phyloP scores from a whole-genome alignment of 768 basidiomycete genomes.

The Inosperma sp. region DNA sequence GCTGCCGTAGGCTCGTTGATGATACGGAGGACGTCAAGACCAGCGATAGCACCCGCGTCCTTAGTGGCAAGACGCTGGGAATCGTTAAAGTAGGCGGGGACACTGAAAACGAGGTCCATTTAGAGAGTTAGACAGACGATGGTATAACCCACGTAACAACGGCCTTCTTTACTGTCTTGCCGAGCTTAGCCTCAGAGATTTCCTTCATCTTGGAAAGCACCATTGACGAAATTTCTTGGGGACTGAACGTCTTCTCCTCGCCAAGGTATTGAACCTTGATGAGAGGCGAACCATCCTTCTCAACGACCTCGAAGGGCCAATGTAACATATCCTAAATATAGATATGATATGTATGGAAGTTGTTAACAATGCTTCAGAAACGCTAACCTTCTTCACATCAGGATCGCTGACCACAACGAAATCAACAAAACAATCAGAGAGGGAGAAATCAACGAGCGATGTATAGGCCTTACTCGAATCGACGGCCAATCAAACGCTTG shows the following conservation, averaged over 20 bases:
- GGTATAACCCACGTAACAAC: constrained; percentile 81
- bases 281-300: constrained; percentile 94
- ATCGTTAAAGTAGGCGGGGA: constrained; percentile 99
- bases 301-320: constrained; percentile 97
- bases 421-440: constrained; percentile 1
- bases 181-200: constrained; percentile 98
- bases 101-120: constrained; percentile 38
- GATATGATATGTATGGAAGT: constrained; percentile 8
- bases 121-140: background rate
- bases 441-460: constrained; percentile 1
- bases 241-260: constrained; percentile 95
- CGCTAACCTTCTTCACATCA: constrained; percentile 81
- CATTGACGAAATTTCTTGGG: constrained; percentile 99
- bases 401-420: constrained; percentile 56
- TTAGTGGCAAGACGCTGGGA: constrained; percentile 99
- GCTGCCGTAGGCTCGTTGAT: constrained; percentile 99
- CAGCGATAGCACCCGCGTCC: constrained; percentile 96
- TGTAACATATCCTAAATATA: constrained; percentile 76
- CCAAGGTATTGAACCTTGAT: constrained; percentile 94
- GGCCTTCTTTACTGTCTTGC: constrained; percentile 97
- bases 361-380: background rate
- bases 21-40: constrained; percentile 99
- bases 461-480: constrained; percentile 78
- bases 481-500: constrained; percentile 96
- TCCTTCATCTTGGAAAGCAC: constrained; percentile 99